phyloP scores from a whole-genome alignment of 2,329 filamentous ascomycete species.

The Trichoderma atroviride region DNA sequence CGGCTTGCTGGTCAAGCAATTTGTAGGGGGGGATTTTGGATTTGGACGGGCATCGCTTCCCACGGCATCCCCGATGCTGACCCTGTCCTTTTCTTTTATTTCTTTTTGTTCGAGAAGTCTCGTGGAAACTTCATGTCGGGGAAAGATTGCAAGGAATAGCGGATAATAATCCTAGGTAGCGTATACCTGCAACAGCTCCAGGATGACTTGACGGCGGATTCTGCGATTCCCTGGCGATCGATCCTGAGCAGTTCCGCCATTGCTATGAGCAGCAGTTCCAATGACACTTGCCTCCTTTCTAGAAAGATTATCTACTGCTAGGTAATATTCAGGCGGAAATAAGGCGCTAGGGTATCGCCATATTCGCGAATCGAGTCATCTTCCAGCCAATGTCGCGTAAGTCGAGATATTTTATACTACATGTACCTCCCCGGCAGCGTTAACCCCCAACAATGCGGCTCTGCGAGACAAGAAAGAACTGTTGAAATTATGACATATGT shows the following conservation, averaged over 20 bases:
- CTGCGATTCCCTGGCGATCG: neutral
- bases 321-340: neutral
- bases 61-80: conserved; percentile 18
- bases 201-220: neutral
- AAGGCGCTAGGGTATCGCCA: neutral
- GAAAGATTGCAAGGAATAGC: neutral
- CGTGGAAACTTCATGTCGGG: conserved; percentile 2
- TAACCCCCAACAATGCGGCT: conserved; percentile 10
- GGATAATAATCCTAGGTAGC: neutral
- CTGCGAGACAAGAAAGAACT: conserved; percentile 2
- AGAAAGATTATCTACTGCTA: neutral
- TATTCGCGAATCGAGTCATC: conserved; percentile 18
- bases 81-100: neutral
- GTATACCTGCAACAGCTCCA: neutral
- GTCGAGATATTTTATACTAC: neutral
- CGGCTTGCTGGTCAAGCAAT: conserved; percentile 4
- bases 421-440: neutral
- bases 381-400: neutral
- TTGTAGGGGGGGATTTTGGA: neutral
- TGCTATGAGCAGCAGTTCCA: neutral
- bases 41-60: neutral
- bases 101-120: conserved; percentile 11
- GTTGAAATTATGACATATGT: neutral
- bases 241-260: neutral
- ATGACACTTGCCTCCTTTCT: neutral